Base-by-base conservation (phyloP, 352 stramenopile genomes). In the Pythium folliculosum region DNA sequence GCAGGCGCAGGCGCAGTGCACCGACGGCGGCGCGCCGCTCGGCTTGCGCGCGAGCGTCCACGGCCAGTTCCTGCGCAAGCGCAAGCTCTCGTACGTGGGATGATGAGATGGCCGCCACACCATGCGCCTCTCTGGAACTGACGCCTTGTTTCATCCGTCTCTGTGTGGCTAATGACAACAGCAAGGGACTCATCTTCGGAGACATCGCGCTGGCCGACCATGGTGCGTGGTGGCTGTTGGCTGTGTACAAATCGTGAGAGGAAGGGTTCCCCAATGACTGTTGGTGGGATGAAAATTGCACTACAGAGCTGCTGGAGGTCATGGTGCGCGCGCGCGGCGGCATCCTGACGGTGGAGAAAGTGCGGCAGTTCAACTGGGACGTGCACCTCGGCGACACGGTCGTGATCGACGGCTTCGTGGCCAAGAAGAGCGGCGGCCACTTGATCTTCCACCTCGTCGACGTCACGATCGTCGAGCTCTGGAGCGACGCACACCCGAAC, bases 131-230 rank as follows among this genome's bases (percentile, higher is more conserved):
- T 47, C 27, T 16, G 38, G 22, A 53, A 19, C 21, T 48, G 21
- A 51, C 40, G 55, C 22, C 35, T 35, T 17, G 2, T 9, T n/a
- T n/a, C n/a, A n/a, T n/a, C 52, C 32, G 5, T 38, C 19, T 77
- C 16, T 62, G 12, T 47, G 6, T 47, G 40, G 13, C 5, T n/a
- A n/a, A n/a, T 19, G 27, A 32, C 6, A 7, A 40, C 17, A 95
- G 88, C 40, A 95, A 95, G 73, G 76, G 74, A 1, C 78, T 95
- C 49, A 82, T 93, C 57, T 95, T 95, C 59, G 82, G 84, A 8
- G 88, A 95, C 66, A 88, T 95, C 38, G 75, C 85, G 38, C 70
- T 95, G 7, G 74, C 75, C 9, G 84, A 92, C 66, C 70, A 72
- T 60, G 81, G 86, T 92, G 51, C 30, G 53, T 55, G 8, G 50